phyloP scores from a whole-genome alignment of 2,329 filamentous ascomycete genomes.

The Xylaria sp. region DNA sequence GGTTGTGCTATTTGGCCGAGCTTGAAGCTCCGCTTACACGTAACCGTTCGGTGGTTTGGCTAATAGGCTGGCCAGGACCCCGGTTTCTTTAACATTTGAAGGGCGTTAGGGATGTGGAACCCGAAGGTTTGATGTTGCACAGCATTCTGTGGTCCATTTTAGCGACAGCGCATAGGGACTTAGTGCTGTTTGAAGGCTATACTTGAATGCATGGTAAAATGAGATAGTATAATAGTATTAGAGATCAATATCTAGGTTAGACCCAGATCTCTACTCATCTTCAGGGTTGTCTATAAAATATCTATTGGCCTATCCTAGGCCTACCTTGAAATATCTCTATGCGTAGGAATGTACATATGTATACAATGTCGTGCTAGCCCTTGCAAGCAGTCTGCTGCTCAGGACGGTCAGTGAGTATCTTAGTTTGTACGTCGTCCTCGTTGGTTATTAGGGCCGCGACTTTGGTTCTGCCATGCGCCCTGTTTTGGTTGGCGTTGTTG shows the following conservation, averaged over 20 bases:
- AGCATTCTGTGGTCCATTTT: not conserved
- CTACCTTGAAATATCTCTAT: not conserved
- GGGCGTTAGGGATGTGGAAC: not conserved
- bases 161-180: not conserved
- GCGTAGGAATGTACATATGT: not conserved
- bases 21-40: constrained; percentile 4
- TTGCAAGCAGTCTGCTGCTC: not conserved
- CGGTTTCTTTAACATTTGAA: not conserved
- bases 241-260: not conserved
- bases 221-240: not conserved
- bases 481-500: not conserved
- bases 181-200: too few relatives aligned
- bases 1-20: not conserved
- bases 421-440: not conserved
- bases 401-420: not conserved
- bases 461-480: not conserved
- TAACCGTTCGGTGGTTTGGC: constrained; percentile 1
- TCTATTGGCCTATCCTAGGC: not conserved
- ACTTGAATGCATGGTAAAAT: not conserved
- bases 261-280: not conserved
- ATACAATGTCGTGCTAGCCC: not conserved
- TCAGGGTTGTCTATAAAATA: not conserved
- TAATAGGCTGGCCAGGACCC: not conserved
- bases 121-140: not conserved
- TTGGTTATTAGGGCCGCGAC: not conserved